Percentiles rank a stretch among this genome's conserved stretches.
Evolutionary conservation across 257 asterid genomes (phyloP).

Genomic region (Asclepias syriaca): DNA sequence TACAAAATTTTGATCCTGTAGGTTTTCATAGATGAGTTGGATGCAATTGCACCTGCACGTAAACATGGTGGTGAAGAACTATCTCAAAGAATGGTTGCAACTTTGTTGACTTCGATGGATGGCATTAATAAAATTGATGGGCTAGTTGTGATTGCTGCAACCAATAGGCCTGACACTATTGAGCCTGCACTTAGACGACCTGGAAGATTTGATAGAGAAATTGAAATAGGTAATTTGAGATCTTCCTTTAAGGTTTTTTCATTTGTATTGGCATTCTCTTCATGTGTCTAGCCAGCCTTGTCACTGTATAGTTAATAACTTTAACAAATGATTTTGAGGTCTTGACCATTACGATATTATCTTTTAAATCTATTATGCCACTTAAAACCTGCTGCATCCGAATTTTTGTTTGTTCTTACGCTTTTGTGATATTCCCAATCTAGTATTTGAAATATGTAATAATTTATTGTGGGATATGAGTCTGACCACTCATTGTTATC

Average conservation of each 20-base stretch:
- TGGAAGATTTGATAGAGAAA: conserved; percentile 93
- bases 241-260: conserved; percentile 3
- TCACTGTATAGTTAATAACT: background rate
- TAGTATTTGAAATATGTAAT: too few relatives aligned
- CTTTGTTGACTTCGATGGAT: conserved; percentile 88
- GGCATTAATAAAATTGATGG: conserved; percentile 79
- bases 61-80: conserved; percentile 83
- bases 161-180: conserved; percentile 82
- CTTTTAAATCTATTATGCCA: background rate
- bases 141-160: conserved; percentile 75
- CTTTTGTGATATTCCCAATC: background rate
- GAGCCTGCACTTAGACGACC: conserved; percentile 97
- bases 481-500: background rate
- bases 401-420: background rate
- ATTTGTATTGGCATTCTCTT: background rate
- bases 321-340: background rate
- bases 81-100: conserved; percentile 92
- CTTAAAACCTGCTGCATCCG: background rate
- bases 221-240: conserved; percentile 66
- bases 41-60: conserved; percentile 92
- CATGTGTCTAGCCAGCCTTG: conserved; percentile 2
- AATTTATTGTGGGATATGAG: background rate
- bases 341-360: background rate
- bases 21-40: conserved; percentile 96
- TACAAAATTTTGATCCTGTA: conserved; percentile 24